These are phyloP conservation scores for Ashbya aceris DNA, from an alignment of 1,139 yeast species.

Conservation along the genomic window DNA sequence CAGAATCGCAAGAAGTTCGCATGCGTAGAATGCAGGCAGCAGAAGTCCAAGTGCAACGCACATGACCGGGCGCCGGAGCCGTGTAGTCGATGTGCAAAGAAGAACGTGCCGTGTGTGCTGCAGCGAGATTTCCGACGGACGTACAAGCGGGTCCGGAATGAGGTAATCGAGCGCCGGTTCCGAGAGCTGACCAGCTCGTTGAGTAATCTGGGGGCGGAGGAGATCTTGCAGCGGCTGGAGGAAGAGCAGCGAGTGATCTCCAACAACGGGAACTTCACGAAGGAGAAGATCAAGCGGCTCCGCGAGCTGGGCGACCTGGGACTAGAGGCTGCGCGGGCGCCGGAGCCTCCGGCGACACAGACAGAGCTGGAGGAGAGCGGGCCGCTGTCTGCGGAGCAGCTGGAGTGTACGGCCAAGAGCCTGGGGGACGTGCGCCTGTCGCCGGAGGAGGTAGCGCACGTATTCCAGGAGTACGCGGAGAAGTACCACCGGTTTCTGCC, in stretches of 20 bases:
- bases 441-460: slow-evolving; percentile 50
- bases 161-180: slow-evolving; percentile 75
- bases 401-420: slow-evolving; percentile 54
- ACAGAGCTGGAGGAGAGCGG: background rate
- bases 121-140: slow-evolving; percentile 81
- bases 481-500: slow-evolving; percentile 81
- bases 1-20: slow-evolving; percentile 46
- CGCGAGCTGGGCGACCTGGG: slow-evolving; percentile 4
- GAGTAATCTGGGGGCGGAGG: slow-evolving; percentile 43
- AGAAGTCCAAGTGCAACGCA: slow-evolving; percentile 85
- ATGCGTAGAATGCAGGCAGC: slow-evolving; percentile 94
- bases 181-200: slow-evolving; percentile 54
- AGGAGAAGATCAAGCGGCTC: slow-evolving; percentile 21
- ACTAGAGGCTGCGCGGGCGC: background rate
- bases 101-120: slow-evolving; percentile 59
- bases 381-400: slow-evolving; percentile 28
- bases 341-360: background rate
- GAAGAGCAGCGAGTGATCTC: slow-evolving; percentile 21
- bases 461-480: slow-evolving; percentile 61
- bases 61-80: slow-evolving; percentile 68
- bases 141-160: slow-evolving; percentile 76
- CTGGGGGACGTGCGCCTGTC: slow-evolving; percentile 57
- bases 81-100: slow-evolving; percentile 71
- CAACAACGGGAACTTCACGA: slow-evolving; percentile 26
- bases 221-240: slow-evolving; percentile 30